Evolutionary conservation across 805 yeast genomes (phyloP).

Genomic region (Candida hispaniensis): DNA sequence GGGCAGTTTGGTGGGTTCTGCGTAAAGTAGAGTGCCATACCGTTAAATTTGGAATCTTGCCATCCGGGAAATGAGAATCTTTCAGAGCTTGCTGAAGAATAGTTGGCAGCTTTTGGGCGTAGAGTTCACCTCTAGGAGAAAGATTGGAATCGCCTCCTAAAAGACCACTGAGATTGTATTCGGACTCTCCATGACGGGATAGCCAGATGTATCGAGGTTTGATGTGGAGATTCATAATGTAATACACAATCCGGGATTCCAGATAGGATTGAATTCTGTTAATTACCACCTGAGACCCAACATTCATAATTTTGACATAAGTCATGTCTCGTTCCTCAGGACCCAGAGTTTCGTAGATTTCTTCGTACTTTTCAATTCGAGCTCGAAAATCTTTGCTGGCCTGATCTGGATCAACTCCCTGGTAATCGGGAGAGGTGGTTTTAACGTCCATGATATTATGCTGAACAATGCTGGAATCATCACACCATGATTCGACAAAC

Average conservation of each 20-base stretch:
- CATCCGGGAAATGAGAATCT: slow-evolving; percentile 18
- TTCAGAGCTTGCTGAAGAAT: slow-evolving; percentile 50
- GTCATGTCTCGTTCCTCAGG: slow-evolving; percentile 47
- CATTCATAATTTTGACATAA: slow-evolving; percentile 78
- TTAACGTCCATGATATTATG: slow-evolving; percentile 80
- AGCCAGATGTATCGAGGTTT: slow-evolving; percentile 89
- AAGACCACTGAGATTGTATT: slow-evolving; percentile 83
- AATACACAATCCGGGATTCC: slow-evolving; percentile 87
- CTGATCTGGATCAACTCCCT: slow-evolving; percentile 52
- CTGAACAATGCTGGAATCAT: slow-evolving; percentile 64
- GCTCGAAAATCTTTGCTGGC: slow-evolving; percentile 63
- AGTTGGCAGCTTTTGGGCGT: slow-evolving; percentile 71
- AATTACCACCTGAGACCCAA: slow-evolving; percentile 77
- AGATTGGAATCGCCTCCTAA: slow-evolving; percentile 91
- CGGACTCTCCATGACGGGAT: slow-evolving; percentile 92
- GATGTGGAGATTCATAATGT: slow-evolving; percentile 89
- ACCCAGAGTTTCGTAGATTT: slow-evolving; percentile 66
- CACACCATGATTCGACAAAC: slow-evolving; percentile 87
- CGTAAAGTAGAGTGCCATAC: slow-evolving; percentile 93
- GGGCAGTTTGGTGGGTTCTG: slow-evolving; percentile 89
- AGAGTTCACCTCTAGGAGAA: slow-evolving; percentile 72
- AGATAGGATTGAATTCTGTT: slow-evolving; percentile 80
- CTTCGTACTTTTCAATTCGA: slow-evolving; percentile 65
- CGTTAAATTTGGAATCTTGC: slow-evolving; percentile 48
- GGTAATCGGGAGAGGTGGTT: slow-evolving; percentile 76